Conservation (phyloP, 2,329 filamentous ascomycete genomes). For the Epichloe coenophiala region DNA sequence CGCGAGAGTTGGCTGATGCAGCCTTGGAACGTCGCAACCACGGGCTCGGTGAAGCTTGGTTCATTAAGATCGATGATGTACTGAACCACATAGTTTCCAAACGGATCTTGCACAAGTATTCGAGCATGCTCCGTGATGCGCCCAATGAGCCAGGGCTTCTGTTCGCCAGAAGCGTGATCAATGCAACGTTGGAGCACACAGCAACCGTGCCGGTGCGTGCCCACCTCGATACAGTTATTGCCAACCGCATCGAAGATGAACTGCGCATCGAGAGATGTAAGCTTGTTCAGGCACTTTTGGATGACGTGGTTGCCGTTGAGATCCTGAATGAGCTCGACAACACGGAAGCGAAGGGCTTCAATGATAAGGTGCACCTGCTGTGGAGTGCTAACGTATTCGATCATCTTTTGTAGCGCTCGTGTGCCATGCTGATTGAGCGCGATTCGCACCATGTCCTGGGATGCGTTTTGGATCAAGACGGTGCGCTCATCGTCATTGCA, state of each 20-base stretch:
- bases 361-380: conserved; percentile 84
- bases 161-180: conserved; percentile 81
- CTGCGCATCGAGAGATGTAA: conserved; percentile 69
- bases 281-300: conserved; percentile 95
- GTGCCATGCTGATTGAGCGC: conserved; percentile 96
- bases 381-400: conserved; percentile 80
- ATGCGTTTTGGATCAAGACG: conserved; percentile 78
- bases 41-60: conserved; percentile 71
- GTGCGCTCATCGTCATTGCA: conserved; percentile 94
- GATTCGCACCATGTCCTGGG: conserved; percentile 78
- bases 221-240: conserved; percentile 72
- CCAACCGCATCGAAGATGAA: conserved; percentile 97
- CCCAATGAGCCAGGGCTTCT: conserved; percentile 75
- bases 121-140: conserved; percentile 85
- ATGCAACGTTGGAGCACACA: conserved; percentile 97
- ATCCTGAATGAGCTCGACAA: conserved; percentile 92
- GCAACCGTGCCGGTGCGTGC: conserved; percentile 94
- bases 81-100: conserved; percentile 97
- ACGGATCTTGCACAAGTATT: conserved; percentile 84
- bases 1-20: conserved; percentile 63
- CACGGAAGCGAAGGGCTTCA: conserved; percentile 64
- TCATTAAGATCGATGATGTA: conserved; percentile 96
- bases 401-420: conserved; percentile 93
- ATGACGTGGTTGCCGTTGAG: conserved; percentile 98
- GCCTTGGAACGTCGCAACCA: conserved; percentile 69